phyloP scores from a whole-genome alignment of 345 rosid species.

The Geranium rotundifolium region DNA sequence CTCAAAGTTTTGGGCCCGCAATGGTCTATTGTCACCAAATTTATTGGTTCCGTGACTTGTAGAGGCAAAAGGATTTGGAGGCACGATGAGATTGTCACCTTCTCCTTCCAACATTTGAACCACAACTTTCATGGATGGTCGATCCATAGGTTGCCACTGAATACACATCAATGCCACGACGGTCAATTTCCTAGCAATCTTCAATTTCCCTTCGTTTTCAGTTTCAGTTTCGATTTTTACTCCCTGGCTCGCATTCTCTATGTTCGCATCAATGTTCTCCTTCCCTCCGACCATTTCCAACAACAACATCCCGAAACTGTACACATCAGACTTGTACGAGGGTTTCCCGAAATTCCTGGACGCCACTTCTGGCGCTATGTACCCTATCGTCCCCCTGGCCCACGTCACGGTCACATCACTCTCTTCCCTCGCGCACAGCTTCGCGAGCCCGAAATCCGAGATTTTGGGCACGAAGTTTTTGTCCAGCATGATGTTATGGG shows the following conservation, averaged over 20 bases:
- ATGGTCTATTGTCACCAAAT: too few species aligned
- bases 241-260: background rate
- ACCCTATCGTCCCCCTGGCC: background rate
- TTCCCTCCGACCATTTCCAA: slow-evolving; percentile 22
- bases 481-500: slow-evolving; percentile 10
- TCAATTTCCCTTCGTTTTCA: too few species aligned
- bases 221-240: too few species aligned
- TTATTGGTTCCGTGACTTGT: too few species aligned
- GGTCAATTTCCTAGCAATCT: background rate
- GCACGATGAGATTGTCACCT: slow-evolving; percentile 2
- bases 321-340: background rate
- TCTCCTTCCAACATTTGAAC: slow-evolving; percentile 18
- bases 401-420: slow-evolving; percentile 11
- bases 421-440: slow-evolving; percentile 12
- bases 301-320: background rate
- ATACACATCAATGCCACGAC: slow-evolving; percentile 9
- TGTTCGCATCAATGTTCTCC: background rate
- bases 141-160: background rate
- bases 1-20: background rate
- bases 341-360: background rate
- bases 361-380: slow-evolving; percentile 21
- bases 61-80: slow-evolving; percentile 8
- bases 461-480: slow-evolving; percentile 14
- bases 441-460: slow-evolving; percentile 19
- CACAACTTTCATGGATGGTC: slow-evolving; percentile 9